These are phyloP conservation scores for Fonsecaea monophora DNA, from an alignment of 2,329 filamentous ascomycete genomes.

Conservation along the genomic window DNA sequence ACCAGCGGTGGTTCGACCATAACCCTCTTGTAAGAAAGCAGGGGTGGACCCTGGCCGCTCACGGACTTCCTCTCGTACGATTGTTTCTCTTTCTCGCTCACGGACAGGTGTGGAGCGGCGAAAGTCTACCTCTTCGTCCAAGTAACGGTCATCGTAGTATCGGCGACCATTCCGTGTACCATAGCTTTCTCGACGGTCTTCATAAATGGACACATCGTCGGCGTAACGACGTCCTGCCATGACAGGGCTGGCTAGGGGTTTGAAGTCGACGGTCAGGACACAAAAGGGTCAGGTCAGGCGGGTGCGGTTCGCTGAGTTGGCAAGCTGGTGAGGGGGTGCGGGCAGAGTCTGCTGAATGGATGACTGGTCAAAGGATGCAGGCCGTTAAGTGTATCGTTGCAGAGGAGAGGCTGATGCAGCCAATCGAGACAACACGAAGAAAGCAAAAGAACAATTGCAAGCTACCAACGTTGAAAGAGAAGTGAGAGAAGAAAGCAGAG, in stretches of 20 bases:
- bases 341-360: slow-evolving; percentile 1
- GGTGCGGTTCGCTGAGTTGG: slow-evolving; percentile 4
- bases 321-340: slow-evolving; percentile 6
- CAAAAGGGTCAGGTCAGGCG: not conserved
- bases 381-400: not conserved
- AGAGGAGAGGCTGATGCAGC: not conserved
- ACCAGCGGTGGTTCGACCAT: slow-evolving; percentile 44
- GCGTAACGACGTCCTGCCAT: slow-evolving; percentile 56
- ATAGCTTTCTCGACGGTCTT: slow-evolving; percentile 54
- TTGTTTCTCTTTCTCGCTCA: slow-evolving; percentile 49
- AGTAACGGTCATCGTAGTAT: slow-evolving; percentile 56
- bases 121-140: slow-evolving; percentile 56
- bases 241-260: slow-evolving; percentile 15
- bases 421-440: slow-evolving; percentile 3
- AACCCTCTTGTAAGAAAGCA: slow-evolving; percentile 47
- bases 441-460: slow-evolving; percentile 11
- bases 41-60: slow-evolving; percentile 38
- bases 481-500: slow-evolving; percentile 4
- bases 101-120: slow-evolving; percentile 54
- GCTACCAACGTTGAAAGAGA: slow-evolving; percentile 12
- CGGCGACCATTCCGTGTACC: slow-evolving; percentile 50
- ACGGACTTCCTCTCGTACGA: slow-evolving; percentile 35
- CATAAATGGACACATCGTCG: slow-evolving; percentile 50
- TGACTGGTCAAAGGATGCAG: not conserved
- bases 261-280: not conserved